Conservation (phyloP, 345 rosid genomes). For the Corymbia maculata region DNA sequence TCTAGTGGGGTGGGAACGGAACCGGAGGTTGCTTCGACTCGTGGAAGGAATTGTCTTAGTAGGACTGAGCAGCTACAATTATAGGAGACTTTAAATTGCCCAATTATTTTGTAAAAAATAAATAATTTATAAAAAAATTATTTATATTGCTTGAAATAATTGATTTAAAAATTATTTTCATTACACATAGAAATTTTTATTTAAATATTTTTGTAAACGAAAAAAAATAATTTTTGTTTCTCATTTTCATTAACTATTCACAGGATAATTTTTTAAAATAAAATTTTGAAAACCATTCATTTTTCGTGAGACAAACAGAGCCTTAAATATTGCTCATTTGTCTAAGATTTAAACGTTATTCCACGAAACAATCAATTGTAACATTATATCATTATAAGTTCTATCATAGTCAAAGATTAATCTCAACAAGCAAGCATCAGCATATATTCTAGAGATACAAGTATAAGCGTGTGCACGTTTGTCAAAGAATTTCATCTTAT, state of each 20-base stretch:
- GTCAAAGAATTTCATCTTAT: neutral
- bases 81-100: neutral
- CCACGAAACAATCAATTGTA: neutral
- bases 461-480: neutral
- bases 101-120: fast-evolving
- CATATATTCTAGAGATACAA: neutral
- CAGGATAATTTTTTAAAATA: fast-evolving
- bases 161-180: neutral
- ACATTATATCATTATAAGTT: neutral
- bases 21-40: neutral
- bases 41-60: neutral
- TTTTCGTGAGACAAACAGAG: neutral
- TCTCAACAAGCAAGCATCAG: neutral
- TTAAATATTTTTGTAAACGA: fast-evolving
- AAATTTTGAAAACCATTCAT: neutral
- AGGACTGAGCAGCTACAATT: neutral
- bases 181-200: fast-evolving
- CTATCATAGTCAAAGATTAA: neutral
- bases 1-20: neutral
- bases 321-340: neutral
- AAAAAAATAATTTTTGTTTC: too few species aligned
- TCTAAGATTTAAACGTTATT: neutral
- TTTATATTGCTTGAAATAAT: neutral
- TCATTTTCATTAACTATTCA: neutral
- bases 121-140: neutral